Conservation (phyloP, 2,329 filamentous ascomycete species). For the Penicillium sp. region DNA sequence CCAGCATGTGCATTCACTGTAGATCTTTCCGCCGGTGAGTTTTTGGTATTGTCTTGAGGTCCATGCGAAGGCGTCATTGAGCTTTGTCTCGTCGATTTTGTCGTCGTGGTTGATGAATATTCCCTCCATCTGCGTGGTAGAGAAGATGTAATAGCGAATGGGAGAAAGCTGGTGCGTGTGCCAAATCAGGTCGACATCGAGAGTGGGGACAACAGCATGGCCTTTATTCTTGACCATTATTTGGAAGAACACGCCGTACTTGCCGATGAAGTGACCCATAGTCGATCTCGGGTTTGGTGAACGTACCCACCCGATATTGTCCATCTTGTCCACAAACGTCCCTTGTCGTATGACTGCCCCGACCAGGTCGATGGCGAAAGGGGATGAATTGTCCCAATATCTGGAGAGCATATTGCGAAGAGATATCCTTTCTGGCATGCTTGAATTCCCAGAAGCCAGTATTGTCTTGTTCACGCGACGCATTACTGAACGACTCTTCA, state of each 20-base stretch:
- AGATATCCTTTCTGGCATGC: constrained; percentile 25
- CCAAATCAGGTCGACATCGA: constrained; percentile 39
- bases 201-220: constrained; percentile 34
- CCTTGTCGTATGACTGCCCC: constrained; percentile 45
- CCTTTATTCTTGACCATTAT: constrained; percentile 39
- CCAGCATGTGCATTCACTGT: constrained; percentile 78
- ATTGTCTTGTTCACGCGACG: constrained; percentile 35
- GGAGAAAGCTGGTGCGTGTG: constrained; percentile 77
- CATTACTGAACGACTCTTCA: neutral
- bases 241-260: constrained; percentile 46
- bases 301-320: constrained; percentile 73
- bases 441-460: neutral
- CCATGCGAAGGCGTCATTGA: constrained; percentile 65
- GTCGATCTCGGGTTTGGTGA: constrained; percentile 63
- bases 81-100: constrained; percentile 67
- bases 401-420: constrained; percentile 43
- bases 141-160: constrained; percentile 59
- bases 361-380: constrained; percentile 40
- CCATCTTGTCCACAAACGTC: constrained; percentile 59
- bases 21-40: constrained; percentile 59
- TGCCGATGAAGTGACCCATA: constrained; percentile 61
- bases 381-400: constrained; percentile 42
- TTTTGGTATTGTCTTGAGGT: constrained; percentile 68
- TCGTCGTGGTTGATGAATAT: constrained; percentile 78
- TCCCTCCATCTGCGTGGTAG: constrained; percentile 38